phyloP scores from a whole-genome alignment of 805 yeast species.

The Vanderwaltozyma verrucispora region DNA sequence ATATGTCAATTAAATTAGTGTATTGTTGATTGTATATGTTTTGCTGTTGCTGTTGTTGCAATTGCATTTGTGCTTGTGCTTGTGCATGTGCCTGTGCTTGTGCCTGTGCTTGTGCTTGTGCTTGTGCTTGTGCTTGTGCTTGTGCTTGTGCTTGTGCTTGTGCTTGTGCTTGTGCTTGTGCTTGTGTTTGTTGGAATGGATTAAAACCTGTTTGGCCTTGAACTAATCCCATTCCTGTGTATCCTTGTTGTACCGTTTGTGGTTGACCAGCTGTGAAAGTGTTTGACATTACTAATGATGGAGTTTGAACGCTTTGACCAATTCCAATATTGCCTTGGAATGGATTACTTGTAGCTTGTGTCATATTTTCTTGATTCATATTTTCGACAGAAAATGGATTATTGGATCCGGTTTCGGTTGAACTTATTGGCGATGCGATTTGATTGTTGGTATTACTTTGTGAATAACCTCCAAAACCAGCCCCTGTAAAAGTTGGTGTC shows the following conservation, averaged over 20 bases:
- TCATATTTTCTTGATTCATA: slow-evolving; percentile 5
- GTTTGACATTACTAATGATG: slow-evolving; percentile 1
- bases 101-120: background rate
- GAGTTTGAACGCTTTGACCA: slow-evolving; percentile 1
- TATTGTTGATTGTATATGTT: slow-evolving; percentile 8
- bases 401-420: slow-evolving; percentile 24
- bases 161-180: slow-evolving; percentile 5
- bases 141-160: slow-evolving; percentile 6
- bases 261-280: slow-evolving; percentile 1
- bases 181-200: slow-evolving; percentile 3
- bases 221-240: slow-evolving; percentile 1
- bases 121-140: slow-evolving; percentile 4
- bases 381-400: slow-evolving; percentile 32
- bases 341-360: slow-evolving; percentile 1
- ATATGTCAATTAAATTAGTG: slow-evolving; percentile 25
- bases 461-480: slow-evolving; percentile 48
- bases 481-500: slow-evolving; percentile 37
- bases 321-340: slow-evolving; percentile 15
- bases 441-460: slow-evolving; percentile 14
- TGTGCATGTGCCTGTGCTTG: slow-evolving; percentile 3
- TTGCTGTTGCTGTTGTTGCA: slow-evolving; percentile 10
- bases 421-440: slow-evolving; percentile 1
- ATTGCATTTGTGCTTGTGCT: slow-evolving; percentile 9
- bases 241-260: slow-evolving; percentile 2
- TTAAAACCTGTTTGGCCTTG: background rate